These are phyloP conservation scores for Clarireedia paspali DNA, from an alignment of 2,329 filamentous ascomycete species.

Conservation along the genomic window DNA sequence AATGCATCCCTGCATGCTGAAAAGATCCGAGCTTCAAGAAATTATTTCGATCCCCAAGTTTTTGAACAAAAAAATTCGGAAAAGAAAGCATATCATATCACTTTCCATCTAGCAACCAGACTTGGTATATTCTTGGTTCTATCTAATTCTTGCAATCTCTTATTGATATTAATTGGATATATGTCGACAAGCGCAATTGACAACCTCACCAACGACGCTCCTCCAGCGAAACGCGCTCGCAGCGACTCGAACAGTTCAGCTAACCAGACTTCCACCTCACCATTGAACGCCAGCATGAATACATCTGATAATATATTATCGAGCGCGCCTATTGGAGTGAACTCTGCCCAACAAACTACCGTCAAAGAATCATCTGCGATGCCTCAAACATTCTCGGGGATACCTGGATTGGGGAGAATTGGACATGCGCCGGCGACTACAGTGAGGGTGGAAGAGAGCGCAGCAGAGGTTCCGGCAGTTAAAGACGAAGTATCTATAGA, in stretches of 20 bases:
- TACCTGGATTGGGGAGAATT: slow-evolving; percentile 10
- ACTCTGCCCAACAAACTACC: neutral
- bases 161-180: neutral
- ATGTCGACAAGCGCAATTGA: neutral
- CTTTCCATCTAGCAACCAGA: too few species aligned
- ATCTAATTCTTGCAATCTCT: neutral
- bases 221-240: neutral
- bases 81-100: neutral
- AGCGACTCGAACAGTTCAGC: neutral
- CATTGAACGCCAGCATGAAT: slow-evolving; percentile 2
- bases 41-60: neutral
- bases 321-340: neutral
- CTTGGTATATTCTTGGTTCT: too few species aligned
- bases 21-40: neutral
- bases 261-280: neutral
- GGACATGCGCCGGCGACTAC: slow-evolving; percentile 6
- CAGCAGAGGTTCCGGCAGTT: neutral
- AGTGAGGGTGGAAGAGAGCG: neutral
- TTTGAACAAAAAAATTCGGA: neutral
- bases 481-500: neutral
- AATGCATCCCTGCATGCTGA: neutral
- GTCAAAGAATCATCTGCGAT: neutral
- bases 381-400: neutral
- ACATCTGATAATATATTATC: neutral
- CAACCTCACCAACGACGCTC: neutral